Evolutionary conservation across 345 rosid genomes (phyloP).

Genomic region (Orychophragmus violaceus): DNA sequence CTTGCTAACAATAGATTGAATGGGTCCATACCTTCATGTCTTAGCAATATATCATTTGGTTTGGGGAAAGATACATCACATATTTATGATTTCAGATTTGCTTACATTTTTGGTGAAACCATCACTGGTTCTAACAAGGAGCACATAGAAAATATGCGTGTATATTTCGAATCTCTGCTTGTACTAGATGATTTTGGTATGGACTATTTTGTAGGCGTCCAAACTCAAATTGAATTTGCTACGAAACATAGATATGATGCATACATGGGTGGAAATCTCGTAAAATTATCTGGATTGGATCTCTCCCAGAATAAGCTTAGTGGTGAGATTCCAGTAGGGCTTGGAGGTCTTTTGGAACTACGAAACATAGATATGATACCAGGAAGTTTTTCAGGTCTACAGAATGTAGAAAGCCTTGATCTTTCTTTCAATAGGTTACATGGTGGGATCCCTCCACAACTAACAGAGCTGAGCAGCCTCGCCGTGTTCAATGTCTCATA

Average conservation of each 20-base stretch:
- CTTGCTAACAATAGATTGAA: neutral
- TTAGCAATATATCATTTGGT: constrained; percentile 1
- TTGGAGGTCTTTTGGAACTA: constrained; percentile 2
- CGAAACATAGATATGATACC: neutral
- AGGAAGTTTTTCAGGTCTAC: too few species aligned
- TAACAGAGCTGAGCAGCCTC: neutral
- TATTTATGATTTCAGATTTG: neutral
- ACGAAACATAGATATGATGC: neutral
- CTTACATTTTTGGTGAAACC: too few species aligned
- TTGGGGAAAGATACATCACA: neutral
- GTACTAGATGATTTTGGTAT: neutral
- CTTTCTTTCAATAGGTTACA: neutral
- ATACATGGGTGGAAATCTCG: neutral
- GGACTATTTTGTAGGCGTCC: neutral
- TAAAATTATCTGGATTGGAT: constrained; percentile 25
- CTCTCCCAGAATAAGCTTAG: constrained; percentile 30
- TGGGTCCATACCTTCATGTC: constrained; percentile 7
- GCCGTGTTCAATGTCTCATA: neutral
- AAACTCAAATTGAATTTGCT: neutral
- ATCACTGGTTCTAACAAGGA: too few species aligned
- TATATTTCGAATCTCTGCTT: neutral
- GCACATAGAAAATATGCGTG: too few species aligned
- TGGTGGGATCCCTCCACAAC: neutral
- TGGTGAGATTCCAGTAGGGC: constrained; percentile 22
- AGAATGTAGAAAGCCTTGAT: constrained; percentile 34